Evolutionary conservation across 1,139 yeast species (phyloP).

Genomic region (Blastobotrys indianensis): DNA sequence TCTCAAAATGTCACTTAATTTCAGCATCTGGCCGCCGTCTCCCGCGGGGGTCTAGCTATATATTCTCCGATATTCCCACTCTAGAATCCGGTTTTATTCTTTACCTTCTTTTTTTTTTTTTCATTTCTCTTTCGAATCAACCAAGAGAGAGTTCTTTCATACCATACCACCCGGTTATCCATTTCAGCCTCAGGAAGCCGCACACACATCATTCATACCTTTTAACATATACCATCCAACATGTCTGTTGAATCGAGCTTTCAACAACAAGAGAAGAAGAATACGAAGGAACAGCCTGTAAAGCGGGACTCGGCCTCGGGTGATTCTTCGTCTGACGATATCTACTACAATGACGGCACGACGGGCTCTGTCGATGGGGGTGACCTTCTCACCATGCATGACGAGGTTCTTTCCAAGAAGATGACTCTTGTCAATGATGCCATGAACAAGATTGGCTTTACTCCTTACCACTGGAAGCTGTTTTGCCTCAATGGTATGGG

Average conservation of each 20-base stretch:
- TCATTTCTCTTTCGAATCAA: neutral
- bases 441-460: slow-evolving; percentile 28
- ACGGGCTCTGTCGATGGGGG: slow-evolving; percentile 12
- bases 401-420: slow-evolving; percentile 21
- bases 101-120: neutral
- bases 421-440: slow-evolving; percentile 28
- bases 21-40: too few species aligned
- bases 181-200: too few species aligned
- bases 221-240: too few species aligned
- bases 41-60: too few species aligned
- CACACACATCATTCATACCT: too few species aligned
- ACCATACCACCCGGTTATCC: neutral
- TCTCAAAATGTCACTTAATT: too few species aligned
- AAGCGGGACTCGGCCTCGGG: too few species aligned
- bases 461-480: slow-evolving; percentile 28
- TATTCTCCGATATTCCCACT: neutral
- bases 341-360: slow-evolving; percentile 7
- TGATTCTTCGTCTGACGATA: slow-evolving; percentile 4
- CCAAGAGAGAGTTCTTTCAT: neutral
- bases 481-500: slow-evolving; percentile 47
- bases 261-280: too few species aligned
- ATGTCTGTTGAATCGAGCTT: too few species aligned
- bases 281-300: too few species aligned
- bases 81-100: neutral
- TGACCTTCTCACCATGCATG: slow-evolving; percentile 13